Conservation (phyloP, 2,329 filamentous ascomycete genomes). For the Cladosporium sp. region DNA sequence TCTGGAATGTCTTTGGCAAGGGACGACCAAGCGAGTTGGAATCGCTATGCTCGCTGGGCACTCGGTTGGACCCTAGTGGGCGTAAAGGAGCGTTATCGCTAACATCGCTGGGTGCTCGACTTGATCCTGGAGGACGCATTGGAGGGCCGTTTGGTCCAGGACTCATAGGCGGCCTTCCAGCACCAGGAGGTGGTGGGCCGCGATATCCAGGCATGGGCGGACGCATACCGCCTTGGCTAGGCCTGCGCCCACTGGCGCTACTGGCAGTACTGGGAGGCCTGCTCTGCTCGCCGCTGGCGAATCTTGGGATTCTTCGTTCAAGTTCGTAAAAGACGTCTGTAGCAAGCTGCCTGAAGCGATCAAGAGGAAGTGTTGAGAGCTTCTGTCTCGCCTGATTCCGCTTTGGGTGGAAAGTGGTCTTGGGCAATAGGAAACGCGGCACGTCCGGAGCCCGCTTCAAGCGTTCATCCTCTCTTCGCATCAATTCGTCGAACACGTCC, state of each 20-base stretch:
- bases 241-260: constrained; percentile 25
- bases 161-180: constrained; percentile 33
- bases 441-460: constrained; percentile 44
- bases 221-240: constrained; percentile 33
- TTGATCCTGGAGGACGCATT: constrained; percentile 38
- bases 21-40: constrained; percentile 58
- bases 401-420: constrained; percentile 88
- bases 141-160: constrained; percentile 22
- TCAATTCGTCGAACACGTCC: constrained; percentile 92
- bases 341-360: constrained; percentile 84
- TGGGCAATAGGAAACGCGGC: constrained; percentile 77
- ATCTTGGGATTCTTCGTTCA: constrained; percentile 81
- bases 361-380: constrained; percentile 79
- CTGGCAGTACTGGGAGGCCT: constrained; percentile 66
- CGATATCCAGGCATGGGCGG: constrained; percentile 30
- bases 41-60: constrained; percentile 37
- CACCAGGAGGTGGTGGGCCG: constrained; percentile 20
- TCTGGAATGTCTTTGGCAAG: constrained; percentile 84
- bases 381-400: constrained; percentile 97
- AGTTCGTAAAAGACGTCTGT: constrained; percentile 96
- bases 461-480: constrained; percentile 70
- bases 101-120: constrained; percentile 17
- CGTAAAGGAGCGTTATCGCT: constrained; percentile 3
- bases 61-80: constrained; percentile 7
- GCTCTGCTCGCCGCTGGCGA: constrained; percentile 65